Evolutionary conservation across 2,329 filamentous ascomycete genomes (phyloP).

Genomic region (Didymellaceae sp.): DNA sequence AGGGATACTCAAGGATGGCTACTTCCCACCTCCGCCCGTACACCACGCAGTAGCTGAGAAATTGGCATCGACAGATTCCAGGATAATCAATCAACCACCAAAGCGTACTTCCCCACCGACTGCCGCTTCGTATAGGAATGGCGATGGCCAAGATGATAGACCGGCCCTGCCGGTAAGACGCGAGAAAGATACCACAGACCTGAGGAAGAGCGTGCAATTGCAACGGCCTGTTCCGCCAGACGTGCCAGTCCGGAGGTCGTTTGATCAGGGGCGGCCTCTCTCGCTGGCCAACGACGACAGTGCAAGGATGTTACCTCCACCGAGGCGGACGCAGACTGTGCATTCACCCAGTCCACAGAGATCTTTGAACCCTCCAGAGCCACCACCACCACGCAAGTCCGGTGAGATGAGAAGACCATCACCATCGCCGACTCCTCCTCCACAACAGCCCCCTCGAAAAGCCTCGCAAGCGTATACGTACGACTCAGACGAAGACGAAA

Average conservation of each 20-base stretch:
- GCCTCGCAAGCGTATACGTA: slow-evolving; percentile 42
- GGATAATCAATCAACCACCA: slow-evolving; percentile 23
- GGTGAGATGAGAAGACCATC: slow-evolving; percentile 41
- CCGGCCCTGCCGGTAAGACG: slow-evolving; percentile 58
- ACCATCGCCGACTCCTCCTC: slow-evolving; percentile 19
- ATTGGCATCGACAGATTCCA: slow-evolving; percentile 28
- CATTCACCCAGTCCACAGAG: slow-evolving; percentile 24
- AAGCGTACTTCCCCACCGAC: slow-evolving; percentile 26
- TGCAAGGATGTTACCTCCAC: slow-evolving; percentile 42
- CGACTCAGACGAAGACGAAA: slow-evolving; percentile 59
- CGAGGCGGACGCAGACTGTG: slow-evolving; percentile 44
- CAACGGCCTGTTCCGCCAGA: slow-evolving; percentile 41
- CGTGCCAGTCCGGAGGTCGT: slow-evolving; percentile 45
- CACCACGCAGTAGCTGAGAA: slow-evolving; percentile 41
- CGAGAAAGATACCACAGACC: slow-evolving; percentile 42
- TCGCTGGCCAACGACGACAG: slow-evolving; percentile 33
- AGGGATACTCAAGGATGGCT: slow-evolving; percentile 34
- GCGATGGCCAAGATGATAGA: slow-evolving; percentile 52
- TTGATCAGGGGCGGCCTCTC: slow-evolving; percentile 42
- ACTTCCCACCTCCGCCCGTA: slow-evolving; percentile 42
- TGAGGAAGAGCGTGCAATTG: slow-evolving; percentile 44
- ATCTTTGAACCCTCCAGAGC: slow-evolving; percentile 40
- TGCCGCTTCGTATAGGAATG: slow-evolving; percentile 14
- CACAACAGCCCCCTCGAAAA: slow-evolving; percentile 13
- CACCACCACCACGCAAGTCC: slow-evolving; percentile 45